Evolutionary conservation across 441 rosid genomes (phyloP), one percentile per base, ranked within the genome.

Genomic region (Jatropha multifida): DNA sequence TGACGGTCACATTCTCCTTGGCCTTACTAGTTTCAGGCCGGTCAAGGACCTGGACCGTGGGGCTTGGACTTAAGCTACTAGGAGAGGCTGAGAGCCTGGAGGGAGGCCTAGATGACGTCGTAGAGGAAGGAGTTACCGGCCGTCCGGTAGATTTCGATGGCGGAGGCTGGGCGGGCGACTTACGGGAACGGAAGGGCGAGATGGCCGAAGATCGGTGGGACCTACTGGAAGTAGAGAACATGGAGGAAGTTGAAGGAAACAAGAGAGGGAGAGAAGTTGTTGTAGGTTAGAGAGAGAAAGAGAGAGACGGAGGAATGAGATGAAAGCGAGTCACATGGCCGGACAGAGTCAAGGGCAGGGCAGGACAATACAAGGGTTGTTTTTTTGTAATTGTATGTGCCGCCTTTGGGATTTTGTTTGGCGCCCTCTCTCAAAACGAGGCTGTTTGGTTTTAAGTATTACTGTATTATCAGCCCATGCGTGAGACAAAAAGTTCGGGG

Each of bases 1-100:
- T 93, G 66, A 94, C 97, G 8, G 90, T 88, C 55, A 94, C 94
- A 83, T 91, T 94, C 79, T 94, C 97, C 85, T 89, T 91, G 40
- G 85, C 49, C 84, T 88, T 89, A 76, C 83, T 72, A 64, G 81
- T 74, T 54, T 82, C 88, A 7, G 80, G 80, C 69, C 76, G 85
- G 76, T 82, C 91, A 55, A 60, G 73, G 55, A 71, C 73, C 68
- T 74, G 81, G 9, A 74, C 65, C 63, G 89, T 72, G 51, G 89
- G 81, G 71, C 72, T 78, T 32, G 80, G 83, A 67, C 76, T 72
- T 13, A 85, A 78, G 55, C 82, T 80, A 10, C 82, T 83, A 37
- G 88, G 84, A 51, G 92, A 79, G 14, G 79, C 69, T 40, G 93
- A 86, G 40, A 72, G 82, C 75, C 89, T 83, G 26, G 91, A 88